Evolutionary conservation across 164 flowering plant genomes (phyloP), one percentile per base, ranked within the genome.

Genomic region (Cinnamomum micranthum): DNA sequence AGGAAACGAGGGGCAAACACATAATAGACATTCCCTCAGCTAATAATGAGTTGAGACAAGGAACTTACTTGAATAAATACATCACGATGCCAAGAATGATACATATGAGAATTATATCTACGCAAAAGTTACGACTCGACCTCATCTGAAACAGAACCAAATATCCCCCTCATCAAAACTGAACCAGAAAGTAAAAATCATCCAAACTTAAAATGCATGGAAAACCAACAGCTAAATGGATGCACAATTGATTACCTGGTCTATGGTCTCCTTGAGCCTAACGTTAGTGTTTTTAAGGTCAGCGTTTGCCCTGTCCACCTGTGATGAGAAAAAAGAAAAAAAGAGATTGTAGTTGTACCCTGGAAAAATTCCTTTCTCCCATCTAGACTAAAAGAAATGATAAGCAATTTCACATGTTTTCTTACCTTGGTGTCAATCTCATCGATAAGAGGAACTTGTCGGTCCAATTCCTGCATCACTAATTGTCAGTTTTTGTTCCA

Each of bases 271-370:
- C 86, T 92, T 95, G 70, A 95, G 96, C 79, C 98, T 92, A 63
- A 92, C 97, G 84, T 95, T 93, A 67, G 99, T 95, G 78, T 92
- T 95, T 85, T 91, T 95, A 58, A 95, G 94, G 78, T 95, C 98
- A 81, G 98, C 75, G 14, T 90, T 81, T 6, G 99, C 99, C 79
- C 84, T 87, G 83, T 95, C 99, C 76, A 95, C 94, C 99, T 95
- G 85, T 59, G 23, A 71, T 71, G 59, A 7, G 3, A 50, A 25
- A 20, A 77, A 3, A 14, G 41, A 35, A 2, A 20, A 77, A 3
- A 11, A 58, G 27, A 15, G 35, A 31, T 31, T 4, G 6, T 31
- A 31, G 35, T 31, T 70, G 20, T 70, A 6, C 28, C 33, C n/a
- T 19, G 25, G 12, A 14, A 25, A 28, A 67, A 28, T 9, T 28